A percentile compares a stretch with the other conserved stretches of the same genome.
phyloP scores from a whole-genome alignment of 2,329 filamentous ascomycete species.

The Sclerotinia nivalis region DNA sequence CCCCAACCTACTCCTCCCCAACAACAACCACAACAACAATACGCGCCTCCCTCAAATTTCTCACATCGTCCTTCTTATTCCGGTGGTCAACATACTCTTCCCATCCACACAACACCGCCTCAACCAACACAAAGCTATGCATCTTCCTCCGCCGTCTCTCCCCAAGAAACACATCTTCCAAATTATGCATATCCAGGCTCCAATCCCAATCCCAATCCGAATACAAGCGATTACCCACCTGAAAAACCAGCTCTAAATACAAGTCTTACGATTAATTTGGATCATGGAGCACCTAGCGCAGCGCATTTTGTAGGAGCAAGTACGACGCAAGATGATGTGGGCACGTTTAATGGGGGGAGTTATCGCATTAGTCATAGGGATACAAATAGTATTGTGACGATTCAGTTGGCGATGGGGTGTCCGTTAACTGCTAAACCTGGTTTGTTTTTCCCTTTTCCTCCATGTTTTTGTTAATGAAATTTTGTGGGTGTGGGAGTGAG shows the following conservation, averaged over 20 bases:
- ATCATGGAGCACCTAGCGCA: constrained; percentile 45
- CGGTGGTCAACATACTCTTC: constrained; percentile 10
- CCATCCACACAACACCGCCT: constrained; percentile 22
- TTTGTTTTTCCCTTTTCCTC: constrained; percentile 35
- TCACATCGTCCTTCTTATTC: constrained; percentile 42
- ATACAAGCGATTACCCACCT: constrained; percentile 28
- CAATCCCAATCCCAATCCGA: neutral
- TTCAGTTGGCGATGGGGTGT: constrained; percentile 87
- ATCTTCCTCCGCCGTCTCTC: constrained; percentile 23
- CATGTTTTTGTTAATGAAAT: neutral
- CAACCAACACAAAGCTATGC: constrained; percentile 14
- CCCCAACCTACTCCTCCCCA: constrained; percentile 34
- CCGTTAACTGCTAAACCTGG: constrained; percentile 79
- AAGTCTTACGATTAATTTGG: constrained; percentile 38
- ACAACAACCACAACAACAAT: constrained; percentile 29
- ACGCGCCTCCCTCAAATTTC: constrained; percentile 36
- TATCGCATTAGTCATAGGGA: constrained; percentile 93
- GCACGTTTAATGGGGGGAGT: constrained; percentile 95
- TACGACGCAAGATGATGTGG: constrained; percentile 75
- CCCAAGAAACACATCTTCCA: constrained; percentile 32
- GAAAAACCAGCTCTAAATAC: constrained; percentile 41
- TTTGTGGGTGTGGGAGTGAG: neutral
- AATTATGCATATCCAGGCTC: constrained; percentile 24
- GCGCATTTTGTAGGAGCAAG: constrained; percentile 63
- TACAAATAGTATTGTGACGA: constrained; percentile 82